Evolutionary conservation across 495 filamentous ascomycete species (phyloP).

Genomic region (Penicillium soppii): DNA sequence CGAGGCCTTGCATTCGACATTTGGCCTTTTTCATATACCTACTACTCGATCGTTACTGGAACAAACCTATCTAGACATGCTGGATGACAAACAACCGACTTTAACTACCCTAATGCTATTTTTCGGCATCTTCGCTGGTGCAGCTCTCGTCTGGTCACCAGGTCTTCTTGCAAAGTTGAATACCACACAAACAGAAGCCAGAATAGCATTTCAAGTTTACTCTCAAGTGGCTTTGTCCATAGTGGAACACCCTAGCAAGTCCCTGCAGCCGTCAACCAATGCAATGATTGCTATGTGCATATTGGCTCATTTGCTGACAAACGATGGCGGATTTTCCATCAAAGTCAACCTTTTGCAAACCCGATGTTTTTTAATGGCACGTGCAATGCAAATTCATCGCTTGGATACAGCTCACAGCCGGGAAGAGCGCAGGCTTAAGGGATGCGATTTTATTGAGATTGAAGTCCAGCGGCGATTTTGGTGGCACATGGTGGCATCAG

Average conservation of each 20-base stretch:
- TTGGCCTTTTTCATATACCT: conserved; percentile 30
- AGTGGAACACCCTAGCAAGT: conserved; percentile 18
- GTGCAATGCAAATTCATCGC: conserved; percentile 25
- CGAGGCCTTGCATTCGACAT: conserved; percentile 18
- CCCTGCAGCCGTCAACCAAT: conserved; percentile 20
- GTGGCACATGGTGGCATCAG: conserved; percentile 34
- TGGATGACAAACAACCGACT: conserved; percentile 16
- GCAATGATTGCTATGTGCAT: conserved; percentile 23
- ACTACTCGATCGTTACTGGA: conserved; percentile 20
- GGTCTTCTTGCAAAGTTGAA: conserved; percentile 18
- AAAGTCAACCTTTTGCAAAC: conserved; percentile 22
- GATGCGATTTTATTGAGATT: conserved; percentile 26
- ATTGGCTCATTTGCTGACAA: conserved; percentile 18
- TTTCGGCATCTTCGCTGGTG: conserved; percentile 26
- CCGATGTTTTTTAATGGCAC: conserved; percentile 25
- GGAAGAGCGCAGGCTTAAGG: conserved; percentile 23
- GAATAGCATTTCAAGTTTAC: conserved; percentile 22
- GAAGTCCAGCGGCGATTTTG: conserved; percentile 32
- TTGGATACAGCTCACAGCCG: conserved; percentile 23
- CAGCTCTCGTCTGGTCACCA: conserved; percentile 22
- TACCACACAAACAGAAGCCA: conserved; percentile 18
- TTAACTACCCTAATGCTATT: conserved; percentile 16
- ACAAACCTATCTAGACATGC: conserved; percentile 18
- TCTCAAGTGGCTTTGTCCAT: conserved; percentile 16
- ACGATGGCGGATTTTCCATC: conserved; percentile 20